Conservation (phyloP, 1,284 basidiomycete species). For the Phellopilus nigrolimitatus region DNA sequence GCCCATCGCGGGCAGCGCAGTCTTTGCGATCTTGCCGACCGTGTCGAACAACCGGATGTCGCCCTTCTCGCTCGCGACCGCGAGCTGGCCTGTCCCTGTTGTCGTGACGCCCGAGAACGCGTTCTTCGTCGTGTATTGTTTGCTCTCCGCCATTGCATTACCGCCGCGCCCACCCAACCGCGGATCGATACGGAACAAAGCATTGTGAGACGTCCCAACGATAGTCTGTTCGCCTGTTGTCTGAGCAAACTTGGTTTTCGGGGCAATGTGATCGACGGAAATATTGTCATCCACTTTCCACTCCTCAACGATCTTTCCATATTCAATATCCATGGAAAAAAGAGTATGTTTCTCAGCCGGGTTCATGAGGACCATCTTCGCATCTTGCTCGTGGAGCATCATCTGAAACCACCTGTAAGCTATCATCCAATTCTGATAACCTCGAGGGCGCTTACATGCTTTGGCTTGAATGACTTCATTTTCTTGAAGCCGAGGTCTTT, state of each 20-base stretch:
- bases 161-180: slow-evolving; percentile 65
- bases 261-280: slow-evolving; percentile 84
- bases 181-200: slow-evolving; percentile 96
- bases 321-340: slow-evolving; percentile 91
- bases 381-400: slow-evolving; percentile 98
- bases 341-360: slow-evolving; percentile 80
- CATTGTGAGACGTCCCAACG: slow-evolving; percentile 90
- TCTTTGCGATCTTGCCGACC: slow-evolving; percentile 99
- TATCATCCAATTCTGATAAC: slow-evolving; percentile 1
- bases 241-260: slow-evolving; percentile 92
- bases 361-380: slow-evolving; percentile 93
- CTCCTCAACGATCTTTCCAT: slow-evolving; percentile 96
- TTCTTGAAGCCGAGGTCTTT: slow-evolving; percentile 78
- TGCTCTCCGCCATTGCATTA: slow-evolving; percentile 91
- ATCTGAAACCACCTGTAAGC: slow-evolving; percentile 47
- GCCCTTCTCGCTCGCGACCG: slow-evolving; percentile 94
- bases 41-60: slow-evolving; percentile 95
- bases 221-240: slow-evolving; percentile 92
- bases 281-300: slow-evolving; percentile 95
- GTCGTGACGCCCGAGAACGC: slow-evolving; percentile 93
- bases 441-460: slow-evolving; percentile 53
- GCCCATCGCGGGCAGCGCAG: slow-evolving; percentile 92
- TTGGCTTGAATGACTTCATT: slow-evolving; percentile 83
- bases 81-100: slow-evolving; percentile 82
- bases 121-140: slow-evolving; percentile 95